Conservation (phyloP, 1,139 yeast species). For the Blastobotrys persicus region DNA sequence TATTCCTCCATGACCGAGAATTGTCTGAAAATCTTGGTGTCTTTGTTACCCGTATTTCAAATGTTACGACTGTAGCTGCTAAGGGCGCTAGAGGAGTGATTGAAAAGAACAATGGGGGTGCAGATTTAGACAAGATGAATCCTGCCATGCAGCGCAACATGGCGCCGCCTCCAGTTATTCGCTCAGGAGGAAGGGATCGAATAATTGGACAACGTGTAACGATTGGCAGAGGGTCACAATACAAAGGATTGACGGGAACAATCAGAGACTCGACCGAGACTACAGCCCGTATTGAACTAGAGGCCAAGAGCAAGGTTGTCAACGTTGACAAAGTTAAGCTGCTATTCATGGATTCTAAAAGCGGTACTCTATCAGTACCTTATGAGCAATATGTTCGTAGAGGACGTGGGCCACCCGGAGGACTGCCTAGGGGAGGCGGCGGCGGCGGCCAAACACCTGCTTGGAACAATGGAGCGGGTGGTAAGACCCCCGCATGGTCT, state of each 20-base stretch:
- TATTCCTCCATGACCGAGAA: constrained; percentile 78
- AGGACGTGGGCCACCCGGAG: constrained; percentile 27
- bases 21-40: constrained; percentile 87
- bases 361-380: constrained; percentile 59
- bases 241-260: constrained; percentile 92
- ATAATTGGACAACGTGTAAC: constrained; percentile 81
- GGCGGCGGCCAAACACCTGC: constrained; percentile 39
- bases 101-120: constrained; percentile 46
- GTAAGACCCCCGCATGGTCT: constrained; percentile 43
- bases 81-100: constrained; percentile 53
- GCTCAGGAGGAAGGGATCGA: constrained; percentile 72
- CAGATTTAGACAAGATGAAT: constrained; percentile 80
- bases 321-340: constrained; percentile 79
- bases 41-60: constrained; percentile 72
- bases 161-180: constrained; percentile 52
- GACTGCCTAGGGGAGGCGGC: constrained; percentile 27
- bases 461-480: constrained; percentile 43
- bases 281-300: constrained; percentile 87
- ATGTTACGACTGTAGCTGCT: constrained; percentile 79
- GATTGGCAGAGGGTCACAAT: constrained; percentile 79
- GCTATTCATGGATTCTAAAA: constrained; percentile 64
- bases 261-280: constrained; percentile 92
- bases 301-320: constrained; percentile 84
- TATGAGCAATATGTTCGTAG: constrained; percentile 63
- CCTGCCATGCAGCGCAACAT: constrained; percentile 58